Evolutionary conservation across 768 basidiomycete genomes (phyloP), one percentile per base, ranked within the genome.

Genomic region (Clitopilus hobsonii): DNA sequence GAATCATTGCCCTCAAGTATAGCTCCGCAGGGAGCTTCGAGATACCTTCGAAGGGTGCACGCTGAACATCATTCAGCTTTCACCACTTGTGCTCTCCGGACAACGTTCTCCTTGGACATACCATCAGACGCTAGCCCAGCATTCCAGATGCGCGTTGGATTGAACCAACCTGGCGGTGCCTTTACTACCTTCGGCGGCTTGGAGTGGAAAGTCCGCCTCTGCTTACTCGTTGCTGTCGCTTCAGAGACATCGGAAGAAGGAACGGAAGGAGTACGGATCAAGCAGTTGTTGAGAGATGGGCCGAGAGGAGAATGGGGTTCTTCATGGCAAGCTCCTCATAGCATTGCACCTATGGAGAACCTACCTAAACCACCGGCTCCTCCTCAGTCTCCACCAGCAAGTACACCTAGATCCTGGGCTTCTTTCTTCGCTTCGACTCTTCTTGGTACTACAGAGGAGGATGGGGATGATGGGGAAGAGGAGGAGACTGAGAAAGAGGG

Each of bases 81-180:
- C 63, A 82, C 88, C 5, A 69, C 83, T 2, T 82, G 88, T 45
- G 85, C 86, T 0, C 74, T 85, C 0, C 86, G 94, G 24, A 85
- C 91, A 26, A 85, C 89, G 0, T 98, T 98, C 71, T 75, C 88
- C 13, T 81, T 99, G 2, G 94, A 95, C 65, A 95, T 99, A 55
- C 96, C 95, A 0, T 84, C 88, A 1, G 96, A 97, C 55, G 92
- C 88, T 0, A 89, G 91, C 51, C 94, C 96, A 0, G 88, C 86
- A 0, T 98, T 98, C 70, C 77, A 84, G 52, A 74, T 94, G 1
- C 72, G 76, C 50, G 75, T 88, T 5, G 80, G 81, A 28, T 63
- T 65, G 18, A 61, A 56, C 18, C 61, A 60, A 6, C 54, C 63
- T 5, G 63, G 61, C 1, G 68, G 56, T 0, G 49, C 28, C 5